Evolutionary conservation across 176 grass and related monocot genomes (phyloP).

Genomic region (Thinopyrum elongatum): DNA sequence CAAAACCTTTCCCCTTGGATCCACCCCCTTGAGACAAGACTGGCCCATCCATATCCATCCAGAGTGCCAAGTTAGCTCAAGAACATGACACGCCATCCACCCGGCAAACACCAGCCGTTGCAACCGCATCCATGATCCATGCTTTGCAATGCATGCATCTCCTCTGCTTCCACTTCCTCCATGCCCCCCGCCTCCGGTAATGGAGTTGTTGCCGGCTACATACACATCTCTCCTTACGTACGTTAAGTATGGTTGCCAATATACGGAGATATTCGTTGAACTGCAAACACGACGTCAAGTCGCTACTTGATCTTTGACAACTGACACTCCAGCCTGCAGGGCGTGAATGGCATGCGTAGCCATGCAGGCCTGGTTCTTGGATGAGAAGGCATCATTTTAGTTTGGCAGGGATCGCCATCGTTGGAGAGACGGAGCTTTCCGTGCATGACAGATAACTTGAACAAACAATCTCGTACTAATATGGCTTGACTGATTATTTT

Average conservation of each 20-base stretch:
- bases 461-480: neutral
- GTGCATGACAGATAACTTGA: neutral
- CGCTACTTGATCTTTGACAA: too few species aligned
- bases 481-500: neutral
- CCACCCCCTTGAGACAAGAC: neutral
- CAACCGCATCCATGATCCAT: neutral
- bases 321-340: too few species aligned
- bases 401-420: too few species aligned
- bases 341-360: neutral
- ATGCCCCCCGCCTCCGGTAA: neutral
- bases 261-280: too few species aligned
- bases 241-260: too few species aligned
- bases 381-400: too few species aligned
- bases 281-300: too few species aligned
- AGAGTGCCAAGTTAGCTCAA: conserved; percentile 17
- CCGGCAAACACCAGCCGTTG: neutral
- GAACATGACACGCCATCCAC: conserved; percentile 31
- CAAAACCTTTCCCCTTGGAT: neutral
- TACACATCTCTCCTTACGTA: too few species aligned
- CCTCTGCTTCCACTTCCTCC: too few species aligned
- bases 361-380: neutral
- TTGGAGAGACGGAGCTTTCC: too few species aligned
- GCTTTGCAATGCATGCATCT: neutral
- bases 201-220: too few species aligned
- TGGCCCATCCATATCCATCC: neutral